These are phyloP conservation scores for Auricularia auricula-judae DNA, from an alignment of 768 basidiomycete genomes.

Conservation along the genomic window DNA sequence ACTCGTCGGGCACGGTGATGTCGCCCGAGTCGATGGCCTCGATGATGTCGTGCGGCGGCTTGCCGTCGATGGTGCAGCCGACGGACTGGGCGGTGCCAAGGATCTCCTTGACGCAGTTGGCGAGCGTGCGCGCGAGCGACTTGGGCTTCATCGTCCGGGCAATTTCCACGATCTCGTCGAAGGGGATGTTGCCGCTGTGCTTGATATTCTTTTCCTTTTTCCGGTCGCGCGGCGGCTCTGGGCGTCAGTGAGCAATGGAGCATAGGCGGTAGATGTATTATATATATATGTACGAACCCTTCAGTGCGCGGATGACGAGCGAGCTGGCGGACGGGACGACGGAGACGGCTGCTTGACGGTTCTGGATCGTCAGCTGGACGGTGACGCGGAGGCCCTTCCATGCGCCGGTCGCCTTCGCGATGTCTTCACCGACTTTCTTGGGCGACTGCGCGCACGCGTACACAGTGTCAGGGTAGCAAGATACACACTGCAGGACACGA, in stretches of 20 bases:
- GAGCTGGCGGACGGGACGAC: constrained; percentile 97
- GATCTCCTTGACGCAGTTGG: constrained; percentile 92
- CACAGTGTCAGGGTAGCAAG: constrained; percentile 5
- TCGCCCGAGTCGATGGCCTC: constrained; percentile 78
- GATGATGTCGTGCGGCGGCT: constrained; percentile 86
- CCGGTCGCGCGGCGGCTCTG: constrained; percentile 97
- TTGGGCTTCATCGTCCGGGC: constrained; percentile 94
- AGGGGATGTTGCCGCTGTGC: constrained; percentile 85
- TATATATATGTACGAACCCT: constrained; percentile 47
- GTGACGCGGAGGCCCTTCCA: constrained; percentile 99
- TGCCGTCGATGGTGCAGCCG: constrained; percentile 93
- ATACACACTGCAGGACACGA: not conserved
- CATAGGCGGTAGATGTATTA: not conserved
- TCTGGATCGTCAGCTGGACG: constrained; percentile 98
- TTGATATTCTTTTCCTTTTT: constrained; percentile 99
- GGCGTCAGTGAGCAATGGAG: constrained; percentile 1
- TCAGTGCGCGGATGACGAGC: constrained; percentile 94
- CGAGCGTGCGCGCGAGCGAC: constrained; percentile 84
- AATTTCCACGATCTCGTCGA: constrained; percentile 91
- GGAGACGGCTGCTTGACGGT: constrained; percentile 94
- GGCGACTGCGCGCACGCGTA: constrained; percentile 57
- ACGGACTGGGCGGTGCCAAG: constrained; percentile 94
- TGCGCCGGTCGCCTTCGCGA: constrained; percentile 93
- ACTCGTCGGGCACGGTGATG: constrained; percentile 80
- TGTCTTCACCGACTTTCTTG: constrained; percentile 99